A percentile compares a stretch with the other conserved stretches of the same genome.
Evolutionary conservation across 2,329 filamentous ascomycete species (phyloP).

Genomic region (Cytospora paraplurivora): DNA sequence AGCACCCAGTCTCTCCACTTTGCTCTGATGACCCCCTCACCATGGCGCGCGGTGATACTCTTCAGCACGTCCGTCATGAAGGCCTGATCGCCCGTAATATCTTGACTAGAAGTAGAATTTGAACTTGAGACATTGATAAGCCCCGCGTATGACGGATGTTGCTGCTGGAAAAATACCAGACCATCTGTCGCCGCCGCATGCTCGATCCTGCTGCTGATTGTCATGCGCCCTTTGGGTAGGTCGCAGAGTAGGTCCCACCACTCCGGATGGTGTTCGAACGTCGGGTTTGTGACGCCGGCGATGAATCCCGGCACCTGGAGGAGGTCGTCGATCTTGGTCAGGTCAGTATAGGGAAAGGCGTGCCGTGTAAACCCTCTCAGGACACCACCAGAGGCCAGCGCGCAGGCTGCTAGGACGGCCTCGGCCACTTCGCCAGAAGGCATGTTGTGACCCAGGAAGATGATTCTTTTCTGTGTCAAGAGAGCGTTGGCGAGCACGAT

Average conservation of each 20-base stretch:
- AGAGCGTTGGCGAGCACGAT: conserved; percentile 94
- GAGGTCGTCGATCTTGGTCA: conserved; percentile 96
- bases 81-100: conserved; percentile 80
- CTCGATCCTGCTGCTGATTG: conserved; percentile 89
- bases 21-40: conserved; percentile 84
- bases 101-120: conserved; percentile 46
- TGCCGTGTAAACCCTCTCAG: conserved; percentile 91
- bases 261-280: conserved; percentile 90
- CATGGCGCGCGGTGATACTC: conserved; percentile 82
- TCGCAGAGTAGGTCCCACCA: conserved; percentile 99
- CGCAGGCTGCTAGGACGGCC: conserved; percentile 96
- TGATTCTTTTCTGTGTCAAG: conserved; percentile 92
- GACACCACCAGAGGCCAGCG: conserved; percentile 88
- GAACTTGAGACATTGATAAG: conserved; percentile 48
- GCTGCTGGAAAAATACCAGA: conserved; percentile 82
- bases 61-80: conserved; percentile 88
- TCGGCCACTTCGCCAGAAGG: conserved; percentile 96
- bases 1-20: conserved; percentile 96
- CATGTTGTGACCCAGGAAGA: conserved; percentile 93
- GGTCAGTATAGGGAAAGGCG: conserved; percentile 96
- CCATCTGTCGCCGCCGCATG: conserved; percentile 80
- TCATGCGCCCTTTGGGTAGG: conserved; percentile 86
- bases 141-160: conserved; percentile 61
- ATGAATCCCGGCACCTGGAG: conserved; percentile 97
- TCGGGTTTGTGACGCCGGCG: conserved; percentile 95